Conservation (phyloP, 2,329 filamentous ascomycete genomes). For the Ceratocystis destructans region DNA sequence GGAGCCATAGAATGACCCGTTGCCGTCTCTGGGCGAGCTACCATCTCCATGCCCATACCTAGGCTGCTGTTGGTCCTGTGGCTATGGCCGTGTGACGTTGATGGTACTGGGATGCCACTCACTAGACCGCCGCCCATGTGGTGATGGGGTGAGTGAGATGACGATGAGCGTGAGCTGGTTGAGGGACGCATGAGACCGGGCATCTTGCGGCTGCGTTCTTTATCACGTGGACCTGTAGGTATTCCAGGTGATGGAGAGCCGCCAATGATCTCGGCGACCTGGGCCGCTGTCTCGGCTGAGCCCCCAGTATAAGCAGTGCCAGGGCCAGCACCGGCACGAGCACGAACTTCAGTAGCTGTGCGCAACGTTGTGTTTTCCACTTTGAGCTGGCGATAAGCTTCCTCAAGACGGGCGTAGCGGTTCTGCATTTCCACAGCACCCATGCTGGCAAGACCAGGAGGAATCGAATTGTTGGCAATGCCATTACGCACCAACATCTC, state of each 20-base stretch:
- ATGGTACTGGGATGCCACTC: slow-evolving; percentile 13
- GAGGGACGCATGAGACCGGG: slow-evolving; percentile 24
- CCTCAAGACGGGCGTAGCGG: slow-evolving; percentile 42
- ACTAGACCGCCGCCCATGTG: slow-evolving; percentile 6
- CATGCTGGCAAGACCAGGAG: slow-evolving; percentile 23
- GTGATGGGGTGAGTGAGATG: slow-evolving; percentile 20
- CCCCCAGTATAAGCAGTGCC: slow-evolving; percentile 26
- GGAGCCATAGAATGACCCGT: slow-evolving; percentile 18
- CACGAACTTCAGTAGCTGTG: slow-evolving; percentile 46
- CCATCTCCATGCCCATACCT: slow-evolving; percentile 15
- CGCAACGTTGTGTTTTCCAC: slow-evolving; percentile 57
- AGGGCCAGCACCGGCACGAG: slow-evolving; percentile 35
- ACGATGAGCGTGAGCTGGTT: slow-evolving; percentile 24
- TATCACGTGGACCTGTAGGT: slow-evolving; percentile 40
- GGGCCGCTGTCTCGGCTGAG: slow-evolving; percentile 25
- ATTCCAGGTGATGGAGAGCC: slow-evolving; percentile 42
- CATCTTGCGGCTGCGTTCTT: slow-evolving; percentile 27
- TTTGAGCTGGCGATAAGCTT: slow-evolving; percentile 49
- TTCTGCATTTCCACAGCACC: slow-evolving; percentile 29
- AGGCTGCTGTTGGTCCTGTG: slow-evolving; percentile 19
- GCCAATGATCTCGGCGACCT: slow-evolving; percentile 19
- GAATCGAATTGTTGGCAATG: slow-evolving; percentile 37
- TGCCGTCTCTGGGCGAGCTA: slow-evolving; percentile 18
- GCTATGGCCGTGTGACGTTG: slow-evolving; percentile 16
- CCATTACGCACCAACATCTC: slow-evolving; percentile 64